These are phyloP conservation scores for Striga hermonthica DNA, from an alignment of 305 asterid species.

Conservation along the genomic window DNA sequence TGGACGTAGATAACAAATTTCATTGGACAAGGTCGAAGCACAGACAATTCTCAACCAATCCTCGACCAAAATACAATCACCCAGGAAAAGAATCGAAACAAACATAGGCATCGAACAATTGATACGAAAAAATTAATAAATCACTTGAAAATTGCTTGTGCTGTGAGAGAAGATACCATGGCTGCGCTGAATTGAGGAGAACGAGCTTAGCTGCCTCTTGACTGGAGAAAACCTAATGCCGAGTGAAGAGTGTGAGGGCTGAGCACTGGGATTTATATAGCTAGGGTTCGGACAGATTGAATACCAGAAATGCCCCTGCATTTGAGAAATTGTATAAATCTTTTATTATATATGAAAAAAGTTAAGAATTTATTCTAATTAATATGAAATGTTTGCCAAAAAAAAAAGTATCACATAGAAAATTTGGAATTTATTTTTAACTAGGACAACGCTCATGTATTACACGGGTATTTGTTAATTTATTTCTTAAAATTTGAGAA, in stretches of 20 bases:
- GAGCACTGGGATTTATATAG: conserved; percentile 14
- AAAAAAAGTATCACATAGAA: too few species aligned
- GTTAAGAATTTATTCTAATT: background rate
- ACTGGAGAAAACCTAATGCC: conserved; percentile 24
- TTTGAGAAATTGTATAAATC: background rate
- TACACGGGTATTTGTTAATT: too few species aligned
- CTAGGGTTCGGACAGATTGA: conserved; percentile 36
- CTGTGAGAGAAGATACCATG: conserved; percentile 29
- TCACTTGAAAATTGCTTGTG: background rate
- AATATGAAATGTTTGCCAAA: too few species aligned
- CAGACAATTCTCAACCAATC: background rate
- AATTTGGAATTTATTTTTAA: too few species aligned
- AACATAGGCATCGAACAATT: background rate
- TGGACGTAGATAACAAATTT: background rate
- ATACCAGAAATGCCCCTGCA: conserved; percentile 26
- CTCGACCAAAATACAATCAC: too few species aligned
- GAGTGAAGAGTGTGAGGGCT: background rate
- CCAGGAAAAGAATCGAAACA: background rate
- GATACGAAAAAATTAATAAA: background rate
- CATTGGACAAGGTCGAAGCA: background rate
- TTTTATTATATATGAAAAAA: background rate
- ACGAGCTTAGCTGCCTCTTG: conserved; percentile 18
- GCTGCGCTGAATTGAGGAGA: conserved; percentile 21
- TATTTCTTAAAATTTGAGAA: too few species aligned
- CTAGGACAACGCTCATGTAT: too few species aligned